Evolutionary conservation across 2,329 filamentous ascomycete species (phyloP), one percentile per base, ranked within the genome.

Genomic region (Herpomyces periplanetae): DNA sequence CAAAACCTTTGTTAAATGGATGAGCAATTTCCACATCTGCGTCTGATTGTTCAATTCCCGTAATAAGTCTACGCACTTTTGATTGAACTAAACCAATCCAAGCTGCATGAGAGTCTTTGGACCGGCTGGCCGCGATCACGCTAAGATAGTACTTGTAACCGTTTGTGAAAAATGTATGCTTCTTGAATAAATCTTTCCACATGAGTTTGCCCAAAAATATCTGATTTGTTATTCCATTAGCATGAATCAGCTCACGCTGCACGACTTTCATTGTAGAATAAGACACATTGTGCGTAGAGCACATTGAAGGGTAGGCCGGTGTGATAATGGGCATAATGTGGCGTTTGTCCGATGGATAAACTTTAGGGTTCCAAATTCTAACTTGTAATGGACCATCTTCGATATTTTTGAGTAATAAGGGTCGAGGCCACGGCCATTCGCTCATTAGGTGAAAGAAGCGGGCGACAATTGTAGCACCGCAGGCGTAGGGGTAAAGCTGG

Each of bases 311-410:
- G 35, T 88, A 91, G 1, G 80, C 73, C 1, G 80, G 80, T 2
- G 80, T 96, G 32, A 96, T 91, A 37, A 96, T 68, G 11, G 80
- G 80, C 80, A 96, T 96, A 20, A 88, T 45, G 37, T 91, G 75
- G 27, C 57, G 65, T 16, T 54, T 53, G 36, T 91, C 80, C 21
- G 55, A 52, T 24, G 57, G 56, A 36, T 85, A 84, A 12, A 71
- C 64, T 46, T 61, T 63, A 13, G 80, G 80, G 31, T 96, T 91
- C 75, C 80, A 96, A 22, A 87, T 63, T 30, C 66, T 59, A 20
- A 80, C 63, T 21, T 65, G 59, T 15, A 85, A 42, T 9, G 63
- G 59, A 0, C 64, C 65, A 27, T 62, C 62, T 34, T 87, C 73
- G 26, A 85, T 71, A 13, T 55, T 48, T 37, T 88, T 88, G 22